These are phyloP conservation scores for Komagataella kurtzmanii DNA, from an alignment of 805 yeast species.

Conservation along the genomic window DNA sequence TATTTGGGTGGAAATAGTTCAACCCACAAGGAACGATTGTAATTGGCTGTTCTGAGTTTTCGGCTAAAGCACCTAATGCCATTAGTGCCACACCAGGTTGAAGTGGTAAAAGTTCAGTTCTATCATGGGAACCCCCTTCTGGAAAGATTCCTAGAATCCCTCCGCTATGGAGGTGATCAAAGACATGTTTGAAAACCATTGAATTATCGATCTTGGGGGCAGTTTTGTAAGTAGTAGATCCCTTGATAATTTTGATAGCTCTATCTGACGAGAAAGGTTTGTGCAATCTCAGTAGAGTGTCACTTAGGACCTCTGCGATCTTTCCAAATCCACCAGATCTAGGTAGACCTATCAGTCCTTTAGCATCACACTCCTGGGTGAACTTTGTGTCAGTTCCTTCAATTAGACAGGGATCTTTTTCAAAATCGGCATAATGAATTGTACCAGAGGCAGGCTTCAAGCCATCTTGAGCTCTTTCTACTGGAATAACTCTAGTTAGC, in stretches of 20 bases:
- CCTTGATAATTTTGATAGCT: slow-evolving; percentile 28
- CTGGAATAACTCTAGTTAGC: slow-evolving; percentile 77
- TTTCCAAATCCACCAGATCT: slow-evolving; percentile 64
- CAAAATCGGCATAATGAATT: slow-evolving; percentile 28
- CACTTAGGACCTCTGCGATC: slow-evolving; percentile 53
- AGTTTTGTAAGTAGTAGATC: slow-evolving; percentile 45
- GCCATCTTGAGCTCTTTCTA: slow-evolving; percentile 81
- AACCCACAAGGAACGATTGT: slow-evolving; percentile 91
- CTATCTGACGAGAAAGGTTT: slow-evolving; percentile 52
- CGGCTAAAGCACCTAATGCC: slow-evolving; percentile 88
- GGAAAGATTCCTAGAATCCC: slow-evolving; percentile 87
- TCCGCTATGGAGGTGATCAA: slow-evolving; percentile 58
- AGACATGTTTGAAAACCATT: slow-evolving; percentile 66
- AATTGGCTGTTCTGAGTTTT: slow-evolving; percentile 58
- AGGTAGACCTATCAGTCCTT: slow-evolving; percentile 71
- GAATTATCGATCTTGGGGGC: slow-evolving; percentile 82
- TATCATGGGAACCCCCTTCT: slow-evolving; percentile 98
- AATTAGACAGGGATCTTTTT: slow-evolving; percentile 38
- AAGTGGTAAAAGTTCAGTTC: slow-evolving; percentile 80
- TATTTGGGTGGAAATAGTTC: slow-evolving; percentile 94
- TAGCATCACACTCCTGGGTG: slow-evolving; percentile 42
- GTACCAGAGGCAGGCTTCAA: slow-evolving; percentile 53
- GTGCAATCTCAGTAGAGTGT: slow-evolving; percentile 51
- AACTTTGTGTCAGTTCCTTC: slow-evolving; percentile 60
- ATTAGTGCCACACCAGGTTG: slow-evolving; percentile 97